A percentile compares a stretch with the other conserved stretches of the same genome.
phyloP scores from a whole-genome alignment of 768 basidiomycete genomes.

The Strobilomyces dryophilus region DNA sequence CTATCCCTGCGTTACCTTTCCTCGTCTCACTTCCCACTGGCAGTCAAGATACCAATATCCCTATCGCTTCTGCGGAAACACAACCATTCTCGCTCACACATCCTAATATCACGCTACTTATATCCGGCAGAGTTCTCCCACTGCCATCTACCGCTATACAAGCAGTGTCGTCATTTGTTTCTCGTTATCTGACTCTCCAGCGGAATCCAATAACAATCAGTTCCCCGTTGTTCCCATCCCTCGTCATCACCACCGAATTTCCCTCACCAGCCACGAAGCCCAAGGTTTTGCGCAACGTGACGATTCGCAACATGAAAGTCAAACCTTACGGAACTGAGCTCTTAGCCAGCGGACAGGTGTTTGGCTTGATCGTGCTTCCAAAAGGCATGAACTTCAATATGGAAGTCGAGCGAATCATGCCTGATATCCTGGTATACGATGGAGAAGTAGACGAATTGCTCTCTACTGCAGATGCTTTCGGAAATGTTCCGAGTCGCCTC shows the following conservation, averaged over 20 bases:
- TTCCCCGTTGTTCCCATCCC: slow-evolving; percentile 48
- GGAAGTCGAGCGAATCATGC: slow-evolving; percentile 59
- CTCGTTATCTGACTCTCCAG: slow-evolving; percentile 56
- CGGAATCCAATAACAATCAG: slow-evolving; percentile 56
- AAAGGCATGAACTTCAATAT: slow-evolving; percentile 63
- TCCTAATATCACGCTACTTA: slow-evolving; percentile 59
- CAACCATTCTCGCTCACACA: slow-evolving; percentile 57
- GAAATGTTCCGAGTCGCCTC: slow-evolving; percentile 42
- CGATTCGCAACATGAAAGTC: slow-evolving; percentile 73
- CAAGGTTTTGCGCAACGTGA: slow-evolving; percentile 63
- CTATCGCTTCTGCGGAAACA: slow-evolving; percentile 53
- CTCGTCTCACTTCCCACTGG: slow-evolving; percentile 45
- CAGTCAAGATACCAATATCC: slow-evolving; percentile 27
- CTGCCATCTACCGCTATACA: slow-evolving; percentile 38
- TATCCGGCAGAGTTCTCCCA: slow-evolving; percentile 57
- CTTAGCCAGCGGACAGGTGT: slow-evolving; percentile 67
- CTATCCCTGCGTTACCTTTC: slow-evolving; percentile 59
- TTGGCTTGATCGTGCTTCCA: slow-evolving; percentile 63
- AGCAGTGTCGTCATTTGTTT: slow-evolving; percentile 57
- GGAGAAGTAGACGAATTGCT: slow-evolving; percentile 49
- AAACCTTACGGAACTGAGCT: slow-evolving; percentile 44
- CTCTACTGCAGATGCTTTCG: slow-evolving; percentile 5
- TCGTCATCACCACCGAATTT: slow-evolving; percentile 49
- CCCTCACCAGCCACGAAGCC: slow-evolving; percentile 65
- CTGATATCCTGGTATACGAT: slow-evolving; percentile 77